phyloP scores from a whole-genome alignment of 108 stramenopile genomes.

The Nitzschia putrida region DNA sequence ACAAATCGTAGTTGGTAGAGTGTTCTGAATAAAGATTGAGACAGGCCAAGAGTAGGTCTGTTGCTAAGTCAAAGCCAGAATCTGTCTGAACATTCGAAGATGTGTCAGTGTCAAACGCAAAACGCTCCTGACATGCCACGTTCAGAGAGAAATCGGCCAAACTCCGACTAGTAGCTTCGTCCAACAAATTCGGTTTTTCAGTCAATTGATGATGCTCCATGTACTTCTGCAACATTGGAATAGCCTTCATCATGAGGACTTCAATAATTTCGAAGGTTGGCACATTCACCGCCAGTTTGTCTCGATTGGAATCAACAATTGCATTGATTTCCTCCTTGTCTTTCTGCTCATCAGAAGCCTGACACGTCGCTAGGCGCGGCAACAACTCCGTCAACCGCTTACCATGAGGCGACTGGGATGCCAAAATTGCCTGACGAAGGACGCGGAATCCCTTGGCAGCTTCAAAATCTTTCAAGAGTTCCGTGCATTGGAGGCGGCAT shows the following conservation, averaged over 20 bases:
- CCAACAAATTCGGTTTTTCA: conserved; percentile 41
- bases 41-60: conserved; percentile 76
- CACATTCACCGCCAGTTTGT: conserved; percentile 63
- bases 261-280: conserved; percentile 72
- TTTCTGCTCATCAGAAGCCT: conserved; percentile 37
- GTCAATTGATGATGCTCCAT: conserved; percentile 45
- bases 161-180: conserved; percentile 28
- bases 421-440: conserved; percentile 68
- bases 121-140: conserved; percentile 47
- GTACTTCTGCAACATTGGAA: conserved; percentile 65
- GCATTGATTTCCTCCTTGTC: conserved; percentile 19
- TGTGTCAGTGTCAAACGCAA: conserved; percentile 5
- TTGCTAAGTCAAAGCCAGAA: conserved; percentile 33
- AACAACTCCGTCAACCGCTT: conserved; percentile 81
- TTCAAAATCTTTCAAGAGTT: conserved; percentile 87
- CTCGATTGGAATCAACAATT: conserved; percentile 19
- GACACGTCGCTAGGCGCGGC: conserved; percentile 64
- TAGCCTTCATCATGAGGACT: conserved; percentile 68
- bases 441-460: conserved; percentile 88
- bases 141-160: conserved; percentile 59
- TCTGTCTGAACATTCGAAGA: conserved; percentile 11
- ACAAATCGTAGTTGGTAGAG: conserved; percentile 79
- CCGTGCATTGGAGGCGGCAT: conserved; percentile 67
- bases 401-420: conserved; percentile 66
- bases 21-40: conserved; percentile 92